Evolutionary conservation across 2,329 filamentous ascomycete species (phyloP), one percentile per base, ranked within the genome.

Genomic region (Penicillium freii): DNA sequence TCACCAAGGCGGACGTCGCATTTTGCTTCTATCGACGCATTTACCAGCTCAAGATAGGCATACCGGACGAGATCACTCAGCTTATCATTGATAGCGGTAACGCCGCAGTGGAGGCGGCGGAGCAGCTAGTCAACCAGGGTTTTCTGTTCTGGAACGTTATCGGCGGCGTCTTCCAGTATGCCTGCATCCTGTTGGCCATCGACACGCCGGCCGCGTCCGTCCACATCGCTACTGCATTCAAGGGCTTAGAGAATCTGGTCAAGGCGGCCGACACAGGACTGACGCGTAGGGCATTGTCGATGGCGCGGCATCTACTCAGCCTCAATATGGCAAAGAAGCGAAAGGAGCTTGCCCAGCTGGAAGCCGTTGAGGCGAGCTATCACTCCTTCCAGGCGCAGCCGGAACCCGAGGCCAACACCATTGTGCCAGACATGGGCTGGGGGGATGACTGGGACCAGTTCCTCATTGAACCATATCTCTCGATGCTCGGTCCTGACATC

Each of bases 11-110:
- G 9, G 69, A 71, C 6, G 47, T 72, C 19, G 67, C 65, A 5
- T 66, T 71, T 39, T 71, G 69, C 52, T 71, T 72, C 63, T 72
- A 71, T 60, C 65, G 70, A 36, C 69, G 68, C 25, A 23, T 70
- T 46, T 71, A 71, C 50, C 69, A 71, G 53, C 59, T 67, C 39
- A 70, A 70, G 29, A 34, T 15, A 4, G 4, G 54, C 38, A 60
- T 69, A 48, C 13, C 68, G 27, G 63, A 69, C 19, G 64, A 70
- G 0, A 23, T 58, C 8, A 62, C 69, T 8, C 11, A 63, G 4
- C 23, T 67, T 2, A 10, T 71, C 48, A 69, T 71, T 47, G 47
- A 66, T 31, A 62, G 45, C 45, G 69, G 67, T 0, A 68, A 58
- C 9, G 61, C 42, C 1, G 68, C 53, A 51, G 42, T 70, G 5